phyloP scores from a whole-genome alignment of 139 green algal species.

The Coelastrella sp. region DNA sequence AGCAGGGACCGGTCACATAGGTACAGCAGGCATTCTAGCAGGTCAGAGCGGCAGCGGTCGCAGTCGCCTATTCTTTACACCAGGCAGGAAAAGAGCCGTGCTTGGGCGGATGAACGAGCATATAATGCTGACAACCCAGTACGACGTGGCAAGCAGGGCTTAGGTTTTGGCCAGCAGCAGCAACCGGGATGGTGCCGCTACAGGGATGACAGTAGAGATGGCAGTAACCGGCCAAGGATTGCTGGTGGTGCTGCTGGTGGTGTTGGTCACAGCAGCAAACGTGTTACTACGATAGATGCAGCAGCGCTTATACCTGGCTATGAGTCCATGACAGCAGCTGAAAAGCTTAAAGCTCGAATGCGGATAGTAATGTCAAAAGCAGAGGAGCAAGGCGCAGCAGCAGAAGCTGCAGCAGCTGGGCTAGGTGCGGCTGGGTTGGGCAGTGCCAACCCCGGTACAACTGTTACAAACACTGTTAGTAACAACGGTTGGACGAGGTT shows the following conservation, averaged over 20 bases:
- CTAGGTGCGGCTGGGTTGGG: background rate
- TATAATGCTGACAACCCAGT: background rate
- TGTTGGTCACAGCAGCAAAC: background rate
- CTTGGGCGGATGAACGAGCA: constrained; percentile 3
- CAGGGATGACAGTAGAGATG: background rate
- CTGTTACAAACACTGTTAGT: background rate
- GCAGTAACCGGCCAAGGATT: background rate
- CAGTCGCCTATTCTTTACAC: background rate
- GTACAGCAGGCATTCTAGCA: background rate
- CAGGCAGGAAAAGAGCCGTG: background rate
- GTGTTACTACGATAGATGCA: constrained; percentile 1
- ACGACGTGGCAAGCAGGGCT: constrained; percentile 28
- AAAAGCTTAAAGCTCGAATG: constrained; percentile 37
- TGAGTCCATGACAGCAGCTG: constrained; percentile 12
- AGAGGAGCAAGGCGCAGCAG: constrained; percentile 19
- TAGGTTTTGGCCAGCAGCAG: constrained; percentile 9
- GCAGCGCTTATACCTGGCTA: constrained; percentile 21
- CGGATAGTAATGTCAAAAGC: background rate
- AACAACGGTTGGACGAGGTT: background rate
- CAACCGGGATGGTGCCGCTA: background rate
- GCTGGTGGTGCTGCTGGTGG: background rate
- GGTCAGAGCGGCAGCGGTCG: background rate
- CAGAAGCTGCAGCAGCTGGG: background rate
- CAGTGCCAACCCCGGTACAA: background rate
- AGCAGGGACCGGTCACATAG: background rate